These are phyloP conservation scores for Thalassiosira sp. DNA, from an alignment of 352 stramenopile genomes.

Conservation along the genomic window DNA sequence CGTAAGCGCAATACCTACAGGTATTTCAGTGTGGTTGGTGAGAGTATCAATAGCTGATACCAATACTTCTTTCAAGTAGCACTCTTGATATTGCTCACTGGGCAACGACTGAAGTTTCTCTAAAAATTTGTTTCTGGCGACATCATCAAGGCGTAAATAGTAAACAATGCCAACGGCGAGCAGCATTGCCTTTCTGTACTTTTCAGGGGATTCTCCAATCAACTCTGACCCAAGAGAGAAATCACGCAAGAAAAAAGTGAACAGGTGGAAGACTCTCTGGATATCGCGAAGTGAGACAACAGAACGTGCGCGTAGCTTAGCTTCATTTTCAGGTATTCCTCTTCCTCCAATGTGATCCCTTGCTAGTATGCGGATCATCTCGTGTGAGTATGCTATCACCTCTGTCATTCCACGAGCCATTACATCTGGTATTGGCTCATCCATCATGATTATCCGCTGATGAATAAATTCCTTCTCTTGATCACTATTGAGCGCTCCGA, in stretches of 20 bases:
- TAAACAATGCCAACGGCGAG: conserved; percentile 61
- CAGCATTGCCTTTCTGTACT: conserved; percentile 44
- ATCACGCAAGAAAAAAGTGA: conserved; percentile 57
- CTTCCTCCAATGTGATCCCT: conserved; percentile 46
- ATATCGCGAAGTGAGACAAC: conserved; percentile 72
- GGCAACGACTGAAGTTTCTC: conserved; percentile 37
- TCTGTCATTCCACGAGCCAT: conserved; percentile 43
- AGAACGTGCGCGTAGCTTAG: conserved; percentile 38
- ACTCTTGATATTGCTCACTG: conserved; percentile 37
- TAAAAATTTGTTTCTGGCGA: conserved; percentile 29
- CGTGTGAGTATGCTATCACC: conserved; percentile 44
- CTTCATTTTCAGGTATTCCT: conserved; percentile 38
- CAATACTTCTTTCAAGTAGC: conserved; percentile 22
- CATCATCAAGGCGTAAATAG: conserved; percentile 53
- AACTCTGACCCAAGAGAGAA: conserved; percentile 11
- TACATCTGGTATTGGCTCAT: conserved; percentile 33
- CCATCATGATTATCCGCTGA: conserved; percentile 48
- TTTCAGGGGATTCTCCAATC: not conserved
- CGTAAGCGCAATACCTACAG: conserved; percentile 64
- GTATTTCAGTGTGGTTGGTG: conserved; percentile 43
- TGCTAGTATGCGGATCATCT: conserved; percentile 48
- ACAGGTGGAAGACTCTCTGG: conserved; percentile 64
- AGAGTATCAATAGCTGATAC: conserved; percentile 37
- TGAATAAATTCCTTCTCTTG: conserved; percentile 74
- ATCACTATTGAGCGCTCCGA: conserved; percentile 49